A percentile compares a stretch with the other conserved stretches of the same genome.
Conservation (phyloP, 2,329 filamentous ascomycete genomes). For the Penicillium nordicum region DNA sequence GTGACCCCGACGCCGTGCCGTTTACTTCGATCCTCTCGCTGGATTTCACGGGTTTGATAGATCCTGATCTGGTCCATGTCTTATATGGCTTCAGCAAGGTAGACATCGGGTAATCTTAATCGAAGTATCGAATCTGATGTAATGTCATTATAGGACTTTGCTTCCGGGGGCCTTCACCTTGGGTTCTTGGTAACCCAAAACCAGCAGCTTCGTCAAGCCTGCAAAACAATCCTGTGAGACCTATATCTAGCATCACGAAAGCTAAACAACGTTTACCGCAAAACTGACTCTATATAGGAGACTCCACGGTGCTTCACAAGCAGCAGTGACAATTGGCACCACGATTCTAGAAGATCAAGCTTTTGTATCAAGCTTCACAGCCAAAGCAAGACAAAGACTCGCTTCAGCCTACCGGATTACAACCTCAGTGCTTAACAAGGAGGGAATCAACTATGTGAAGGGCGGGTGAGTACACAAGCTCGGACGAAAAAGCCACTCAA, state of each 20-base stretch:
- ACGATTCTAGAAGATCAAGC: conserved; percentile 34
- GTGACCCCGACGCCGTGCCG: conserved; percentile 28
- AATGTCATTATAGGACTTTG: conserved; percentile 26
- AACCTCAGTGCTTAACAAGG: conserved; percentile 32
- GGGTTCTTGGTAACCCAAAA: conserved; percentile 30
- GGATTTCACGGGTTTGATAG: conserved; percentile 43
- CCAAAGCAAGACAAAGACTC: conserved; percentile 23
- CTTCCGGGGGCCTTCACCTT: conserved; percentile 29
- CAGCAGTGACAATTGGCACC: conserved; percentile 30
- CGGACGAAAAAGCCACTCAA: background rate
- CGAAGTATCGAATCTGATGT: conserved; percentile 36
- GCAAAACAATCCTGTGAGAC: conserved; percentile 27
- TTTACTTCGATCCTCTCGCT: conserved; percentile 50
- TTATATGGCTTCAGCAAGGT: conserved; percentile 44
- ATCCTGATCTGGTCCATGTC: conserved; percentile 50
- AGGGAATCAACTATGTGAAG: conserved; percentile 38
- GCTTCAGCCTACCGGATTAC: conserved; percentile 29
- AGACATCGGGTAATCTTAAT: background rate
- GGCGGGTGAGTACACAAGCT: conserved; percentile 25
- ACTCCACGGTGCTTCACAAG: conserved; percentile 27
- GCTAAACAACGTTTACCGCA: too few relatives aligned
- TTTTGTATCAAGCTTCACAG: conserved; percentile 33
- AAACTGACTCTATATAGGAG: conserved; percentile 17
- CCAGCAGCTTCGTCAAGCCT: conserved; percentile 23
- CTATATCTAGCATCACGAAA: background rate